Percentiles rank a stretch among this genome's conserved stretches.
phyloP scores from a whole-genome alignment of 2,329 filamentous ascomycete genomes.

The Alternaria viburni region DNA sequence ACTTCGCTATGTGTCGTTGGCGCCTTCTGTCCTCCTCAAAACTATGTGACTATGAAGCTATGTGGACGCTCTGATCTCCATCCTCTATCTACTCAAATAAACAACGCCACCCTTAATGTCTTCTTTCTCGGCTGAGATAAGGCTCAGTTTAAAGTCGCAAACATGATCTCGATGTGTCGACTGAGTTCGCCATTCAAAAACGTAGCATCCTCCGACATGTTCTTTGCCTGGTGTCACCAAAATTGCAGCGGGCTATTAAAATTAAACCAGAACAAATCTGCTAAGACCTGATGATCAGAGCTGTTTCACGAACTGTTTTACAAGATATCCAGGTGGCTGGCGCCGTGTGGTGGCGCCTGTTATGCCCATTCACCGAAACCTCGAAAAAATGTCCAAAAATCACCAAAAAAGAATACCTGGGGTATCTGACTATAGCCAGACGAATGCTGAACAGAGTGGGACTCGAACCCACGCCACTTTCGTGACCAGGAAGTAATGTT shows the following conservation, averaged over 20 bases:
- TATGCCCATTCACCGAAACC: not conserved
- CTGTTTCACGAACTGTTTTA: too few species aligned
- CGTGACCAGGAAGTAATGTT: constrained; percentile 40
- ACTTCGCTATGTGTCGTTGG: not conserved
- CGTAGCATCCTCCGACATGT: not conserved
- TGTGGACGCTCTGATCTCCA: not conserved
- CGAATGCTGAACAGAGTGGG: constrained; percentile 47
- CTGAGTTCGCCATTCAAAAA: not conserved
- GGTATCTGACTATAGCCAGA: constrained; percentile 17
- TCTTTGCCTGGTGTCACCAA: not conserved
- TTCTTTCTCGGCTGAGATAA: not conserved
- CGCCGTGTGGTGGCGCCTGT: too few species aligned
- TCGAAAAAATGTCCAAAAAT: not conserved
- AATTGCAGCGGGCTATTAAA: not conserved
- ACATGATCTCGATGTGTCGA: not conserved
- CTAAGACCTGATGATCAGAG: too few species aligned
- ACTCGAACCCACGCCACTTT: constrained; percentile 49
- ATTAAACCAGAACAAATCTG: too few species aligned
- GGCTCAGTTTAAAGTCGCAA: not conserved
- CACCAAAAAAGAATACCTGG: constrained; percentile 27
- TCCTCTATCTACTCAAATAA: not conserved
- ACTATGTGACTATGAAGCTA: not conserved
- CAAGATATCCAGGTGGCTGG: too few species aligned
- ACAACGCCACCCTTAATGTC: not conserved
- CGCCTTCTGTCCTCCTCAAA: not conserved